A percentile compares a stretch with the other conserved stretches of the same genome.
Evolutionary conservation across 257 asterid species (phyloP).

Genomic region (Vinca minor): DNA sequence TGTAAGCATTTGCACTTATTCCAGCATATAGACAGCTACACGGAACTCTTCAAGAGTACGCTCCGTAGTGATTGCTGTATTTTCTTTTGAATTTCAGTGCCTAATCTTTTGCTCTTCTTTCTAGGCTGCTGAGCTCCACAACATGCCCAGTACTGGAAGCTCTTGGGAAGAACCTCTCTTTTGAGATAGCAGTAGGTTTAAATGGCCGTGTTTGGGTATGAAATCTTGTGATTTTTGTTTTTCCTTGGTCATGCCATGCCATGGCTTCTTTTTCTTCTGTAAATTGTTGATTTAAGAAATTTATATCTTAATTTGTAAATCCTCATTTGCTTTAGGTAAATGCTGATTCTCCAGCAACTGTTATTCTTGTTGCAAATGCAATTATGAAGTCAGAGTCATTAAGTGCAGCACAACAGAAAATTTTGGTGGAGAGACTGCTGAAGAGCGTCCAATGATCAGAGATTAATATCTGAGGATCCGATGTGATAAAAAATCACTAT

Average conservation of each 20-base stretch:
- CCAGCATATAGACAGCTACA: no score
- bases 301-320: constrained; percentile 5
- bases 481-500: no score
- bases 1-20: constrained; percentile 28
- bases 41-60: neutral
- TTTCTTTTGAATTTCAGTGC: constrained; percentile 5
- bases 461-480: no score
- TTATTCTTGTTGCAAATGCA: constrained; percentile 76
- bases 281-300: constrained; percentile 2
- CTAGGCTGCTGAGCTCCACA: constrained; percentile 75
- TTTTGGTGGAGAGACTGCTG: constrained; percentile 69
- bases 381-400: constrained; percentile 70
- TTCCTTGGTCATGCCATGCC: neutral
- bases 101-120: neutral
- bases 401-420: constrained; percentile 75
- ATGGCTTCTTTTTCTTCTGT: no score
- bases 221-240: neutral
- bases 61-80: no score
- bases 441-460: constrained; percentile 46
- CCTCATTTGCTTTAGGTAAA: constrained; percentile 45
- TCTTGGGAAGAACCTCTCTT: constrained; percentile 87
- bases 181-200: constrained; percentile 86
- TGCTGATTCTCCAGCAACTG: constrained; percentile 50
- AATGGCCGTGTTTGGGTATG: constrained; percentile 97
- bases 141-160: constrained; percentile 80